A percentile compares a stretch with the other conserved stretches of the same genome.
These are phyloP conservation scores for Ceriops zippeliana DNA, from an alignment of 345 rosid species.

Conservation along the genomic window DNA sequence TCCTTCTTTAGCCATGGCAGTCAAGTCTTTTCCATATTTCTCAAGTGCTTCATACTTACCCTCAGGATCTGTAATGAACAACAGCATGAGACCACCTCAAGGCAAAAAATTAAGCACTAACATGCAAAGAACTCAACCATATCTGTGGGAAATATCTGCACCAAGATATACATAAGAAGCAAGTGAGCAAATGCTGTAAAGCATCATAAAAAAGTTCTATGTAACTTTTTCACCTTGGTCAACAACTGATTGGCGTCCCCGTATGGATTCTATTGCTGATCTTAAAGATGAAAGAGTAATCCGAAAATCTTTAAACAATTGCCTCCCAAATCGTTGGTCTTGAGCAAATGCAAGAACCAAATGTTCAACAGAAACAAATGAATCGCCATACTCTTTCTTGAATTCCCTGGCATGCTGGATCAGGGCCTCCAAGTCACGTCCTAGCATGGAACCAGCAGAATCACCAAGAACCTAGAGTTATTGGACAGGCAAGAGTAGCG, in stretches of 20 bases:
- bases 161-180: too few species aligned
- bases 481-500: background rate
- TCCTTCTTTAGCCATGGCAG: conserved; percentile 95
- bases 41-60: conserved; percentile 95
- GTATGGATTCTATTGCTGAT: conserved; percentile 79
- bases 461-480: conserved; percentile 80
- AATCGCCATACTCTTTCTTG: conserved; percentile 90
- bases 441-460: conserved; percentile 87
- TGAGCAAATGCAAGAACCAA: conserved; percentile 77
- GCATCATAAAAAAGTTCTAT: background rate
- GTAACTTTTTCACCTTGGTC: conserved; percentile 66
- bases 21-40: conserved; percentile 94
- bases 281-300: conserved; percentile 58
- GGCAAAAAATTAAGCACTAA: background rate
- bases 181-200: background rate
- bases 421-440: conserved; percentile 87
- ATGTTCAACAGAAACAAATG: conserved; percentile 93
- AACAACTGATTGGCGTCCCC: conserved; percentile 95
- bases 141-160: too few species aligned
- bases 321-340: conserved; percentile 91
- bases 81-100: conserved; percentile 13
- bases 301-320: conserved; percentile 78
- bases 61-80: conserved; percentile 70
- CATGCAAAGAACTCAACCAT: too few species aligned
- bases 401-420: conserved; percentile 72